Evolutionary conservation across 768 basidiomycete genomes (phyloP).

Genomic region (Termitomyces sp.): DNA sequence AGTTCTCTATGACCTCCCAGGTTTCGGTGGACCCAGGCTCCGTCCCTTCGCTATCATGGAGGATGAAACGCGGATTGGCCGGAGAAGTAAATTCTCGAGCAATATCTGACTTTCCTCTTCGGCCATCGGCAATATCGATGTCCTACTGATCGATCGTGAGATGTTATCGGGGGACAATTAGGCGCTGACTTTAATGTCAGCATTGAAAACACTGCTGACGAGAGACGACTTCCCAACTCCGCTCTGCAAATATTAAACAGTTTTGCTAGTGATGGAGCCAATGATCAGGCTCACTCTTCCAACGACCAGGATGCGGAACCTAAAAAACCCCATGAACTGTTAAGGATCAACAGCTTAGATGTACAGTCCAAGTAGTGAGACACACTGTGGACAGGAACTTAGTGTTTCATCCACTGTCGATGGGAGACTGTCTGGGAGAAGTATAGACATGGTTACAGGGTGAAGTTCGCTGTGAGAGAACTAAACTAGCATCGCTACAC

Average conservation of each 20-base stretch:
- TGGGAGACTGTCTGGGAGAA: background rate
- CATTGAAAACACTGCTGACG: too few species aligned
- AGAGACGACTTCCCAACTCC: background rate
- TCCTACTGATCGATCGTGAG: background rate
- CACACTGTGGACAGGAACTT: background rate
- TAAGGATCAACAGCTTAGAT: background rate
- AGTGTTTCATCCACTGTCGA: background rate
- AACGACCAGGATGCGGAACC: background rate
- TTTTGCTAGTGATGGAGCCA: background rate
- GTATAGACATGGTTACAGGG: background rate
- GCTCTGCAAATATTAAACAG: background rate
- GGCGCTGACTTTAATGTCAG: too few species aligned
- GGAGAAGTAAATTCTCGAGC: background rate
- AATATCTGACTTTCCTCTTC: background rate
- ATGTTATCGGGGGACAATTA: too few species aligned
- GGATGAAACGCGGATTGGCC: background rate
- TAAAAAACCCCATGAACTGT: background rate
- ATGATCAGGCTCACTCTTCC: background rate
- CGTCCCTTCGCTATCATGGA: background rate
- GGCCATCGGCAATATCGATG: background rate
- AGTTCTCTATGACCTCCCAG: background rate
- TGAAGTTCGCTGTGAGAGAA: background rate
- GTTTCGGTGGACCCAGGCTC: background rate
- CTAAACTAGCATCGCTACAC: background rate
- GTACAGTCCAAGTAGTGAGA: background rate